A percentile compares a stretch with the other conserved stretches of the same genome.
Conservation (phyloP, 495 filamentous ascomycete genomes). For the Podospora anserina region DNA sequence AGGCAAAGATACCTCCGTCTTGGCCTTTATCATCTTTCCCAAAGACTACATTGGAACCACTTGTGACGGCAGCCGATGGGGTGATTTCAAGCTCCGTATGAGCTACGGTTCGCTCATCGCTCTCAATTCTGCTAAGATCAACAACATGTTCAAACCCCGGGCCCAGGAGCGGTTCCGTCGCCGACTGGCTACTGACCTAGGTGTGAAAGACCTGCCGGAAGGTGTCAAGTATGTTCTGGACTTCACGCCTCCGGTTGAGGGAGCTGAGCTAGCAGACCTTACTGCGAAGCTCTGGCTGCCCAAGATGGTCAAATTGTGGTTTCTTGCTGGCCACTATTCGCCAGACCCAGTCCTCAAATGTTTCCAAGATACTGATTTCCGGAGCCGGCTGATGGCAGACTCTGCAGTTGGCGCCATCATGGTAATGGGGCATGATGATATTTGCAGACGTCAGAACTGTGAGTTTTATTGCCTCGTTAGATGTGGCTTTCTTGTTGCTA, state of each 20-base stretch:
- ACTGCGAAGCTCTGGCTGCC: conserved; percentile 59
- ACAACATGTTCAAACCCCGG: conserved; percentile 45
- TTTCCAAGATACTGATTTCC: not conserved
- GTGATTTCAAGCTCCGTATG: conserved; percentile 38
- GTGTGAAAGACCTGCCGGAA: conserved; percentile 34
- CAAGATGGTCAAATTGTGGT: conserved; percentile 46
- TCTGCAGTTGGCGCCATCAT: conserved; percentile 28
- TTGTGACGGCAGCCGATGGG: conserved; percentile 28
- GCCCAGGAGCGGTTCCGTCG: conserved; percentile 34
- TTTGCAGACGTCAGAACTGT: conserved; percentile 25
- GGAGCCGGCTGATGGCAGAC: conserved; percentile 23
- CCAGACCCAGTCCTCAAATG: conserved; percentile 30
- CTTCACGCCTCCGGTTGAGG: conserved; percentile 57
- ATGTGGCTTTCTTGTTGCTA: not conserved
- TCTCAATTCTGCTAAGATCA: conserved; percentile 50
- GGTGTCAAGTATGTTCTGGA: conserved; percentile 58
- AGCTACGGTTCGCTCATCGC: conserved; percentile 46
- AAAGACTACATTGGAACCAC: conserved; percentile 22
- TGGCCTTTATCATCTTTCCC: conserved; percentile 53
- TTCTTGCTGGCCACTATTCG: conserved; percentile 42
- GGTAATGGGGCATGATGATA: conserved; percentile 35
- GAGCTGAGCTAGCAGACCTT: conserved; percentile 57
- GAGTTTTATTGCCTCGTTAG: not conserved
- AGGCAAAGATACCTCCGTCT: conserved; percentile 47
- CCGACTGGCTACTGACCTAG: conserved; percentile 12